Evolutionary conservation across 2,329 filamentous ascomycete species (phyloP), one percentile per base, ranked within the genome.

Genomic region (Fusarium zealandicum): DNA sequence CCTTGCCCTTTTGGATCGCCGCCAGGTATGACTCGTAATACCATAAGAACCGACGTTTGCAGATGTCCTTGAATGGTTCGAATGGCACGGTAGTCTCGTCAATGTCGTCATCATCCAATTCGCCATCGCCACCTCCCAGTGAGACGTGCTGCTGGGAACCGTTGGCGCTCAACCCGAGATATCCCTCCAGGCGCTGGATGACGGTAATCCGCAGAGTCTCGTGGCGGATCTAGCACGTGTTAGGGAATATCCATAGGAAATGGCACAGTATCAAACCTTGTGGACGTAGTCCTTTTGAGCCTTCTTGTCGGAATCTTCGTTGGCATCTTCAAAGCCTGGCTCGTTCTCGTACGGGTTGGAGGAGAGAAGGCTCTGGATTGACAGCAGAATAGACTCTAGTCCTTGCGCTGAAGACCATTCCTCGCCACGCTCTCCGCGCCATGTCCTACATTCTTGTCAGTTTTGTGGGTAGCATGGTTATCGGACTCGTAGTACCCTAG

Each of bases 361-460:
- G 1, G 92, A 96, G 89, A 99, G 93, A 37, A 99, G 80, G 72
- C 93, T 97, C 74, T 99, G 95, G 51, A 99, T 97, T 5, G 93
- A 98, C 46, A 98, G 85, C 40, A 99, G 75, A 41, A 98, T 91
- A 1, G 93, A 98, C 72, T 98, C 95, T 1, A 99, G 80, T 6
- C 95, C 93, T 72, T 98, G 95, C 1, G 93, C 95, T 13, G 93
- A 92, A 13, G 93, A 97, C 95, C 95, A 99, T 72, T 97, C 88
- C 73, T 98, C 95, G 49, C 93, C 92, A 13, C 86, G 83, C 69
- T 96, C 89, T 22, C 93, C 93, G 42, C 90, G 84, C 95, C 95
- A 99, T 71, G 95, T 99, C 52, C 93, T 96, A 27, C 13, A n/a
- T 36, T n/a, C 6, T 22, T 43, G 60, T 68, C 43, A 68, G 63